These are phyloP conservation scores for Fagopyrum esculentum DNA, from an alignment of 148 eudicot species.

Conservation along the genomic window DNA sequence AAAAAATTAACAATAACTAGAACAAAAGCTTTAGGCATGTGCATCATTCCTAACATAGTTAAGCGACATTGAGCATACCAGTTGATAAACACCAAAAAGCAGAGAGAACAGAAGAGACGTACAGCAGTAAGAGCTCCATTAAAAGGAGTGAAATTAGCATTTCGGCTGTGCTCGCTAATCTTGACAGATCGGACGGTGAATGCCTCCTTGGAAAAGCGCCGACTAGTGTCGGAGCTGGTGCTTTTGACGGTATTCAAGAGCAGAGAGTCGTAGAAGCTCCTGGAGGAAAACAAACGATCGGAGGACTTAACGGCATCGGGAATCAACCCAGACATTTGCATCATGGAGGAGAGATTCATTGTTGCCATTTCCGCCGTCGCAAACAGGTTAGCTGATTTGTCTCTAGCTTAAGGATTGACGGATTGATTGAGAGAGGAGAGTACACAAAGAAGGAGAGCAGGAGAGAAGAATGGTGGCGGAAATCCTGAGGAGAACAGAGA, in stretches of 20 bases:
- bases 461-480: neutral
- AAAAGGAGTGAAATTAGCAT: constrained; percentile 3
- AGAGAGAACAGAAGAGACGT: neutral
- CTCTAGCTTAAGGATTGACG: neutral
- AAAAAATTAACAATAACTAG: neutral
- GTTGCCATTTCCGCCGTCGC: neutral
- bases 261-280: constrained; percentile 2
- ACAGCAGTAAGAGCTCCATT: neutral
- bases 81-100: neutral
- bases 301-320: neutral
- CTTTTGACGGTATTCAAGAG: neutral
- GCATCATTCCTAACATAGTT: neutral
- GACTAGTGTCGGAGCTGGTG: neutral
- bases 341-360: neutral
- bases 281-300: neutral
- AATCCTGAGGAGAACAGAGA: neutral
- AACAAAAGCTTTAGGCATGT: neutral
- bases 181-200: constrained; percentile 9
- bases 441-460: neutral
- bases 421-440: constrained; percentile 4
- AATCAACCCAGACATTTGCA: constrained; percentile 1
- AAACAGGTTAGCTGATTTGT: neutral
- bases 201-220: constrained; percentile 4
- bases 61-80: neutral
- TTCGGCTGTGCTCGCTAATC: constrained; percentile 9